A percentile compares a stretch with the other conserved stretches of the same genome.
These are phyloP conservation scores for Breynia disticha DNA, from an alignment of 441 rosid species.

Conservation along the genomic window DNA sequence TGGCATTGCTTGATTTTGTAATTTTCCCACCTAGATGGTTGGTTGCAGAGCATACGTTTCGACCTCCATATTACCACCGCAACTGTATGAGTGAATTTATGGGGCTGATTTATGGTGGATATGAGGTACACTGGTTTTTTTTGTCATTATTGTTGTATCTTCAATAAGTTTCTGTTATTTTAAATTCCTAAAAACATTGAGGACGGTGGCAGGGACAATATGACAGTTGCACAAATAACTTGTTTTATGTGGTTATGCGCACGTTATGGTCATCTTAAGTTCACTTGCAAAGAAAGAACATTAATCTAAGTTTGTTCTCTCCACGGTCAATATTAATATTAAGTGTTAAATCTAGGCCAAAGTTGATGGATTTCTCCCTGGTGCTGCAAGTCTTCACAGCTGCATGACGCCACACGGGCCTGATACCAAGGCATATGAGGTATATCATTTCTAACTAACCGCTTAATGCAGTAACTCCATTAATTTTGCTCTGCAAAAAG, in stretches of 20 bases:
- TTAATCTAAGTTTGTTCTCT: neutral
- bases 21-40: slow-evolving; percentile 94
- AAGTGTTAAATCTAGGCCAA: slow-evolving; percentile 52
- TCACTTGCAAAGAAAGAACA: neutral
- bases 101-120: slow-evolving; percentile 88
- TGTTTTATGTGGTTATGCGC: no score
- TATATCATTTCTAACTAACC: slow-evolving; percentile 12
- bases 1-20: slow-evolving; percentile 89
- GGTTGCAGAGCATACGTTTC: slow-evolving; percentile 93
- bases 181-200: neutral
- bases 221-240: no score
- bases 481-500: neutral
- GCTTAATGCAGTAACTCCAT: neutral
- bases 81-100: slow-evolving; percentile 99
- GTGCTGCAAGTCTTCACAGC: slow-evolving; percentile 92
- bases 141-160: neutral
- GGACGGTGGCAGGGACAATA: neutral
- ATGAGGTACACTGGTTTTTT: slow-evolving; percentile 46
- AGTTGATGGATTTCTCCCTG: slow-evolving; percentile 93
- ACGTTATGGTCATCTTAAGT: neutral
- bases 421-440: slow-evolving; percentile 87
- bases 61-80: slow-evolving; percentile 94
- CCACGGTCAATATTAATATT: neutral
- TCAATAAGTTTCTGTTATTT: neutral
- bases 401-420: slow-evolving; percentile 99